phyloP scores from a whole-genome alignment of 1,139 yeast genomes.

The Yamadazyma blattariae region DNA sequence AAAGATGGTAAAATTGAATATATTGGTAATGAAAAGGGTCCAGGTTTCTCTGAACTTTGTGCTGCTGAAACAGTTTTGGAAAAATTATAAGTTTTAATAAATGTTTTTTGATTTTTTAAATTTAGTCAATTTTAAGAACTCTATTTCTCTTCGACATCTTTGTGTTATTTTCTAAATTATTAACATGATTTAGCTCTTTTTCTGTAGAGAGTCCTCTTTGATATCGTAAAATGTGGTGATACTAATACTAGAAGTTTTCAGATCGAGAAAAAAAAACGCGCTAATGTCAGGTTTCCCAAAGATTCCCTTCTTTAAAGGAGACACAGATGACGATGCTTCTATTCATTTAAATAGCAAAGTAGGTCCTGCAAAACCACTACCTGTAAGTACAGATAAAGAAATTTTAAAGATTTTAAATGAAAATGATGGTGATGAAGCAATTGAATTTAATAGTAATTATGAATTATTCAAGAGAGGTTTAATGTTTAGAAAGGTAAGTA shows the following conservation, averaged over 20 bases:
- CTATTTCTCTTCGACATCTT: no score
- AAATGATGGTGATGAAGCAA: slow-evolving; percentile 7
- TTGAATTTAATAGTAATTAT: slow-evolving; percentile 17
- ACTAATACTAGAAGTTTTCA: no score
- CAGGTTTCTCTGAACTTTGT: slow-evolving; percentile 57
- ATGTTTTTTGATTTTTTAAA: no score
- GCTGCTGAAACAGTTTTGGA: slow-evolving; percentile 55
- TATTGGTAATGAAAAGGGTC: slow-evolving; percentile 60
- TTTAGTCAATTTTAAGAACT: no score
- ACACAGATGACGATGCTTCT: slow-evolving; percentile 45
- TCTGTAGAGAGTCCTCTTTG: no score
- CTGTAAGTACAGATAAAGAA: slow-evolving; percentile 11
- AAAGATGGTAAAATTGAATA: slow-evolving; percentile 61
- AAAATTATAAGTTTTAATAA: slow-evolving; percentile 13
- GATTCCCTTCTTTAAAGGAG: slow-evolving; percentile 38
- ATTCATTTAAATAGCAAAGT: slow-evolving; percentile 37
- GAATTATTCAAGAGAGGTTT: slow-evolving; percentile 12
- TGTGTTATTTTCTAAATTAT: no score
- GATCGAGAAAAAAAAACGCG: slow-evolving; percentile 6
- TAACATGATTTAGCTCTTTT: no score
- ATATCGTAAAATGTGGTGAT: no score
- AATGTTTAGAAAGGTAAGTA: neutral
- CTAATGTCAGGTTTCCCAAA: slow-evolving; percentile 32
- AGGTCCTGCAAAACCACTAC: slow-evolving; percentile 39
- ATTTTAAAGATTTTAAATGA: slow-evolving; percentile 15